phyloP scores from a whole-genome alignment of 805 yeast species.

The Sungouiozyma ichnusensis region DNA sequence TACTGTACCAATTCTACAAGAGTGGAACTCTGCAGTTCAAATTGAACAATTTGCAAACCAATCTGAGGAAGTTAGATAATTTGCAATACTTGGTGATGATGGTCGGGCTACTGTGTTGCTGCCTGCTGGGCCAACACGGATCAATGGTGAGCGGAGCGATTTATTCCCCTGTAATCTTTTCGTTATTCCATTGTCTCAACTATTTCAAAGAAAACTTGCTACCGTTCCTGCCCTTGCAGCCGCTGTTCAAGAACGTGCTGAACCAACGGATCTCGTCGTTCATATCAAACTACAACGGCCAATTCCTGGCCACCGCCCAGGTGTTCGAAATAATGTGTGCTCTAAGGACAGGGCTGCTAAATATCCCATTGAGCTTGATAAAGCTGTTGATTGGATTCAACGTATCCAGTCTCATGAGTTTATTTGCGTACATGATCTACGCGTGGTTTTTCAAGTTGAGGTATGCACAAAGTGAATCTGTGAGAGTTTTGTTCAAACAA shows the following conservation, averaged over 20 bases:
- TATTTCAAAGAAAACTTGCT: constrained; percentile 46
- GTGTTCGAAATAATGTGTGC: constrained; percentile 37
- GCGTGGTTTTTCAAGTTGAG: constrained; percentile 49
- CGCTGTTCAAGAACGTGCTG: constrained; percentile 18
- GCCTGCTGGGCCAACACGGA: constrained; percentile 31
- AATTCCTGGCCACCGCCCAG: constrained; percentile 36
- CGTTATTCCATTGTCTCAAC: constrained; percentile 52
- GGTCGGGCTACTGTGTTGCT: constrained; percentile 32
- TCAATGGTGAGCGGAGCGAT: constrained; percentile 37
- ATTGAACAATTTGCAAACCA: constrained; percentile 12
- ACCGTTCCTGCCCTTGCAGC: constrained; percentile 36
- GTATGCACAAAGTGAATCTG: constrained; percentile 45
- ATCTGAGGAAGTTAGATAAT: constrained; percentile 41
- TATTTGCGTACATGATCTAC: constrained; percentile 36
- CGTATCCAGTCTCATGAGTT: constrained; percentile 23
- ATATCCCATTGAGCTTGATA: constrained; percentile 33
- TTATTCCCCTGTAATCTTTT: constrained; percentile 52
- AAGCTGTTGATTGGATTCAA: constrained; percentile 25
- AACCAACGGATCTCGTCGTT: constrained; percentile 26
- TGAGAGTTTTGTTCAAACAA: constrained; percentile 39
- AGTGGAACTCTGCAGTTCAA: constrained; percentile 28
- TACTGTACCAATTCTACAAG: constrained; percentile 48
- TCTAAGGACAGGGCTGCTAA: constrained; percentile 31
- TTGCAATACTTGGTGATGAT: constrained; percentile 47
- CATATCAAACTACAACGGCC: constrained; percentile 33